Conservation (phyloP, 768 basidiomycete species). For the Naematelia aurantialba region DNA sequence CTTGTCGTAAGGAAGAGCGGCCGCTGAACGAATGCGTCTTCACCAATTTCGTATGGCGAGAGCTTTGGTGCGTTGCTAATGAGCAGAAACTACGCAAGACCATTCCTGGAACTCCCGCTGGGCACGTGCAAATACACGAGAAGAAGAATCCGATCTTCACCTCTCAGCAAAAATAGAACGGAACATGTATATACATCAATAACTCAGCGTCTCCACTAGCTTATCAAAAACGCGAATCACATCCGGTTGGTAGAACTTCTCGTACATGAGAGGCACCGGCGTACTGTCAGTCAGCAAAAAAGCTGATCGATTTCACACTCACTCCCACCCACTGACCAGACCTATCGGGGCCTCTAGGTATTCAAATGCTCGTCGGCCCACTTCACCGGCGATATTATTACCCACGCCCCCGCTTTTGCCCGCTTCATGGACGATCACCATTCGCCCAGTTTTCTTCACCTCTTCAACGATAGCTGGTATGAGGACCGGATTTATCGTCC, state of each 20-base stretch:
- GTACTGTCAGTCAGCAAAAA: conserved; percentile 55
- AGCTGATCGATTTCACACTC: conserved; percentile 52
- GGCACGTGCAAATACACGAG: conserved; percentile 81
- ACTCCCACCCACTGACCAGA: conserved; percentile 92
- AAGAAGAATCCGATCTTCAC: conserved; percentile 77
- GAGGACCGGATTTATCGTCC: conserved; percentile 87
- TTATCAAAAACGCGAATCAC: conserved; percentile 76
- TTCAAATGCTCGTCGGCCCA: conserved; percentile 83
- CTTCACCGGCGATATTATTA: conserved; percentile 83
- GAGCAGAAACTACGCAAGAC: conserved; percentile 79
- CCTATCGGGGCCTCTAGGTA: conserved; percentile 82
- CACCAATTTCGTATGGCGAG: conserved; percentile 72
- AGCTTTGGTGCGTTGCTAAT: conserved; percentile 2
- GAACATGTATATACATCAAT: conserved; percentile 23
- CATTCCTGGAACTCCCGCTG: conserved; percentile 82
- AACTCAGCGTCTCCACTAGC: conserved; percentile 74
- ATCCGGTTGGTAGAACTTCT: conserved; percentile 91
- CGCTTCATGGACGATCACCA: conserved; percentile 90
- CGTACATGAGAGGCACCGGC: conserved; percentile 78
- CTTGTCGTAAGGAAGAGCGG: conserved; percentile 83
- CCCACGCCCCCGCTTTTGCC: conserved; percentile 82
- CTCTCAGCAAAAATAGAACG: conserved; percentile 69
- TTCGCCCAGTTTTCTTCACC: conserved; percentile 75
- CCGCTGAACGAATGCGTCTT: conserved; percentile 90
- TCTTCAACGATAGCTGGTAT: conserved; percentile 73